Conservation (phyloP, 2,329 filamentous ascomycete genomes). For the Colletotrichum limetticola region DNA sequence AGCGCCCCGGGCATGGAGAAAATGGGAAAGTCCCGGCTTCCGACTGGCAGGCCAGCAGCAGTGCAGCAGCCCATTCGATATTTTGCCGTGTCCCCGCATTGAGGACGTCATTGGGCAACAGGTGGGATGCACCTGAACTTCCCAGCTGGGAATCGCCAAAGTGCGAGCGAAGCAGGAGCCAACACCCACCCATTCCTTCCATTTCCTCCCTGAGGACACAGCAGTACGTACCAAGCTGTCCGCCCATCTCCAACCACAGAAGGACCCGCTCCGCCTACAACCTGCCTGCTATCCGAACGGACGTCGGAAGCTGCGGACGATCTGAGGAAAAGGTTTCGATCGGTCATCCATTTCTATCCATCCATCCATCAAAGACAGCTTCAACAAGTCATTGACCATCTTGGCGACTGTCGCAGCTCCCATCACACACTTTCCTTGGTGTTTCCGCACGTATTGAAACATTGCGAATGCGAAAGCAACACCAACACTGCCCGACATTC, state of each 20-base stretch:
- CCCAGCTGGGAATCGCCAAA: not conserved
- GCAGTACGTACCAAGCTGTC: not conserved
- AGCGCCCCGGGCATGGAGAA: not conserved
- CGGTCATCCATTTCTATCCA: not conserved
- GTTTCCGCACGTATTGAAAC: conserved; percentile 9
- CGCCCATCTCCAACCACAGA: not conserved
- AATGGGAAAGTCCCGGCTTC: not conserved
- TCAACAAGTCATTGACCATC: not conserved
- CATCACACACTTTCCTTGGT: conserved; percentile 23
- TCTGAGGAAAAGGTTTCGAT: not conserved
- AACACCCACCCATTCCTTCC: not conserved
- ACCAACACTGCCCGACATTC: not conserved
- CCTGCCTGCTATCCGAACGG: no score
- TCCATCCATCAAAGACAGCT: not conserved
- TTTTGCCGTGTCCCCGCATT: conserved; percentile 15
- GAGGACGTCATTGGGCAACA: conserved; percentile 18
- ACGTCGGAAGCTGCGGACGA: not conserved
- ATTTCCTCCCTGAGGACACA: no score
- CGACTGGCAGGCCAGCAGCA: not conserved
- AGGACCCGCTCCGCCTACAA: not conserved
- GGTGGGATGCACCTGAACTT: not conserved
- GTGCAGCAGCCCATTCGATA: not conserved
- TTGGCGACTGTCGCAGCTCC: conserved; percentile 10
- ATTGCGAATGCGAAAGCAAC: not conserved
- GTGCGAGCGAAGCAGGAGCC: not conserved